phyloP scores from a whole-genome alignment of 805 yeast genomes.

The Saccharomyces mikatae region DNA sequence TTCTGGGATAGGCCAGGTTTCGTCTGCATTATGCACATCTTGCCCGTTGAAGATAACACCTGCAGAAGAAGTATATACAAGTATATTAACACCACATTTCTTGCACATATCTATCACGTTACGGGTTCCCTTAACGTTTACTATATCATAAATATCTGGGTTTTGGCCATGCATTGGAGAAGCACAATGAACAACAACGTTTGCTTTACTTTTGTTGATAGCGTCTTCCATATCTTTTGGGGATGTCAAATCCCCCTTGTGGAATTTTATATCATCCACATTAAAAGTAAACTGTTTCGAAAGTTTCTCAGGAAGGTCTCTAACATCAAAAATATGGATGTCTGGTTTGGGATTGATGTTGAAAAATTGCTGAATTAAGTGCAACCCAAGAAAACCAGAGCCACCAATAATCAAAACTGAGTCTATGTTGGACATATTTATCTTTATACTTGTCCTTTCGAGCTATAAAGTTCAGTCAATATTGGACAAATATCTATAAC shows the following conservation, averaged over 20 bases:
- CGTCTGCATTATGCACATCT: slow-evolving; percentile 86
- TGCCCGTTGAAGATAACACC: slow-evolving; percentile 97
- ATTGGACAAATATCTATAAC: background rate
- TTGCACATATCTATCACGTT: slow-evolving; percentile 62
- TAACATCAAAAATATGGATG: slow-evolving; percentile 83
- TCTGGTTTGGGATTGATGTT: slow-evolving; percentile 54
- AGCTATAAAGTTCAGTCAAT: background rate
- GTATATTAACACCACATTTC: slow-evolving; percentile 43
- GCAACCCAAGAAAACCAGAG: slow-evolving; percentile 88
- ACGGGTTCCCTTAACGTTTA: slow-evolving; percentile 82
- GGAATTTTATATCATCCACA: slow-evolving; percentile 46
- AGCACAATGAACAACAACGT: slow-evolving; percentile 87
- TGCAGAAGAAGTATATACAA: slow-evolving; percentile 94
- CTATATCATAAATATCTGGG: slow-evolving; percentile 77
- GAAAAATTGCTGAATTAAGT: slow-evolving; percentile 78
- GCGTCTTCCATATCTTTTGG: slow-evolving; percentile 60
- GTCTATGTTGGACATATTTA: slow-evolving; percentile 11
- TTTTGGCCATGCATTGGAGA: slow-evolving; percentile 89
- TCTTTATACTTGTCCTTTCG: background rate
- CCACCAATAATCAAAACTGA: slow-evolving; percentile 87
- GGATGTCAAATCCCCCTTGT: slow-evolving; percentile 79
- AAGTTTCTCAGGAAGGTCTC: slow-evolving; percentile 70
- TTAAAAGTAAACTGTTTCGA: slow-evolving; percentile 72
- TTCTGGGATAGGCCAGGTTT: slow-evolving; percentile 85
- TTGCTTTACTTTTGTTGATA: slow-evolving; percentile 48